Evolutionary conservation across 2,329 filamentous ascomycete species (phyloP), one percentile per base, ranked within the genome.

Genomic region (Fusarium guadeloupense): DNA sequence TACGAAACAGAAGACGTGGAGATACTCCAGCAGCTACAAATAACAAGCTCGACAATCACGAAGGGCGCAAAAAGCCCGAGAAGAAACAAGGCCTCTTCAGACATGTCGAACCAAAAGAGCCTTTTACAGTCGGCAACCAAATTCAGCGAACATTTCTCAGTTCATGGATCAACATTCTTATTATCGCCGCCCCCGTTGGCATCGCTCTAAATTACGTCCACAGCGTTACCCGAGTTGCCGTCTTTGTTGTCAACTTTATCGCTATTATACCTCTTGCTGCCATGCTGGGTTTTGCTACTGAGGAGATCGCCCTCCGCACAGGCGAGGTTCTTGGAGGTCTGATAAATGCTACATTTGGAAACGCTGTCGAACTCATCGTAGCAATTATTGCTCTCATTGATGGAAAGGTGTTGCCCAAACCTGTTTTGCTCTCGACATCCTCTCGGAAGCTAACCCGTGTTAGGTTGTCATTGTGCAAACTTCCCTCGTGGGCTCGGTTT

Each of bases 201-300:
- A 92, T 97, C 69, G 90, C 85, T 3, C 74, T 94, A 46, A 85
- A 91, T 69, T 92, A 89, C 70, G 77, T 86, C 16, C 64, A 71
- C 5, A 68, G 73, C 10, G 77, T 90, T 45, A 80, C 83, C 69
- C 80, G 82, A 4, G 81, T 89, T 54, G 84, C 82, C 26, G 81
- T 95, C 40, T 97, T 97, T 70, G 85, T 93, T 51, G 85, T 97
- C 76, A 97, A 97, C 78, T 97, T 97, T 70, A 85, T 97, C 62
- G 94, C 93, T 59, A 97, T 97, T 67, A 89, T 97, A 55, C 93
- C 93, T 0, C 82, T 97, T 34, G 94, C 94, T 4, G 91, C 89
- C 13, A 88, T 97, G 80, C 81, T 98, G 20, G 89, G 90, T 68
- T 96, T 90, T 70, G 91, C 92, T 1, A 97, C 94, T 0, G 94